Evolutionary conservation across 2,329 filamentous ascomycete species (phyloP).

Genomic region (Xylogone sp.): DNA sequence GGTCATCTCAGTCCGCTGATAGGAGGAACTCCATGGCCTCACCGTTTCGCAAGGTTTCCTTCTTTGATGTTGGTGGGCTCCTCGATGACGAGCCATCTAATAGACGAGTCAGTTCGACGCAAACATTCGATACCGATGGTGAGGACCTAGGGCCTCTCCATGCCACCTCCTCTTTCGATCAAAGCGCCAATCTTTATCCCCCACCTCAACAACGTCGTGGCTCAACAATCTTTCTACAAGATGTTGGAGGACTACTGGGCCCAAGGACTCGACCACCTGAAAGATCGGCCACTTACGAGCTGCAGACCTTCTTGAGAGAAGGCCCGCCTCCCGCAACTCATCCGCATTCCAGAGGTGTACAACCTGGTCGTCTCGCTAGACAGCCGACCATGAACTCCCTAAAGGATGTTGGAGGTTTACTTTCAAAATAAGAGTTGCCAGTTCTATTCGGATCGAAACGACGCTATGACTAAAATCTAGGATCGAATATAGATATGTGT

Average conservation of each 20-base stretch:
- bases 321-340: neutral
- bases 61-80: constrained; percentile 81
- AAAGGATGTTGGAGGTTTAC: constrained; percentile 39
- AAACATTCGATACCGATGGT: constrained; percentile 23
- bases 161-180: constrained; percentile 16
- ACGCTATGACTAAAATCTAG: neutral
- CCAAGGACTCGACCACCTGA: constrained; percentile 28
- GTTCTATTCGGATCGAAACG: no score
- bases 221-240: constrained; percentile 50
- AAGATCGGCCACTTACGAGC: constrained; percentile 15
- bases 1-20: constrained; percentile 20
- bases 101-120: constrained; percentile 16
- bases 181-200: constrained; percentile 30
- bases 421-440: constrained; percentile 11
- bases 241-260: constrained; percentile 50
- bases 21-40: constrained; percentile 29
- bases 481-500: no score
- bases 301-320: constrained; percentile 23
- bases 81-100: constrained; percentile 47
- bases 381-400: constrained; percentile 28
- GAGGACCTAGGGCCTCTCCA: constrained; percentile 16
- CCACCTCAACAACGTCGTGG: constrained; percentile 47
- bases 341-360: neutral
- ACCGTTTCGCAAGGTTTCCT: constrained; percentile 60
- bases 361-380: constrained; percentile 10